These are phyloP conservation scores for Willaertia magna DNA, from an alignment of 208 protist species.

Conservation along the genomic window DNA sequence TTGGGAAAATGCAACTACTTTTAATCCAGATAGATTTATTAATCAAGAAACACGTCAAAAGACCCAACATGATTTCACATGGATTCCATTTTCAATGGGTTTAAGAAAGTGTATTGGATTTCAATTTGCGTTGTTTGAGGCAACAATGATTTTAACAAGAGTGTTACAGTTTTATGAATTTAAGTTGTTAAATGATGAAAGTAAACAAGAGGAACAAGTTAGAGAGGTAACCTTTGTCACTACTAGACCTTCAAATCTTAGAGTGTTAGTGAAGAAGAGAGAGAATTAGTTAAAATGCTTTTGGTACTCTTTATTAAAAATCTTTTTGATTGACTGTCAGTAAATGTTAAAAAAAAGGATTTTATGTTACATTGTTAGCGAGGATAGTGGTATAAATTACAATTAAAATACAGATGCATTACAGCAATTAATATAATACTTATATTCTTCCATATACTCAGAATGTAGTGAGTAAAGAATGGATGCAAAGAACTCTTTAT, in stretches of 20 bases:
- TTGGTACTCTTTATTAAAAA: no score
- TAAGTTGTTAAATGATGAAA: background rate
- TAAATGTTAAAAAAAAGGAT: no score
- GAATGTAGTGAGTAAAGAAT: no score
- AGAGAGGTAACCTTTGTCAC: background rate
- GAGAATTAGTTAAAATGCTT: no score
- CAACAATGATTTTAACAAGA: background rate
- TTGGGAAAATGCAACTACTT: background rate
- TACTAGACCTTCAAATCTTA: background rate
- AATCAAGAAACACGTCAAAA: background rate
- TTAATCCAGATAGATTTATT: background rate
- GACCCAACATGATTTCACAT: background rate
- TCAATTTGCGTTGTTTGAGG: background rate
- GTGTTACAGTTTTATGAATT: background rate
- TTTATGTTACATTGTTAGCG: no score
- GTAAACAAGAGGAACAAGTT: background rate
- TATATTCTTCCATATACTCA: no score
- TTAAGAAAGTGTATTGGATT: background rate
- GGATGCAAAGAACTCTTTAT: no score
- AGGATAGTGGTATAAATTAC: no score
- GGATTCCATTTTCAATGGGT: background rate
- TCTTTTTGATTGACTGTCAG: no score
- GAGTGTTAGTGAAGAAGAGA: background rate
- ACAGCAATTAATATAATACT: no score
- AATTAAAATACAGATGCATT: no score